Evolutionary conservation across 768 basidiomycete species (phyloP).

Genomic region (Cystobasidiopsis lactophilus): DNA sequence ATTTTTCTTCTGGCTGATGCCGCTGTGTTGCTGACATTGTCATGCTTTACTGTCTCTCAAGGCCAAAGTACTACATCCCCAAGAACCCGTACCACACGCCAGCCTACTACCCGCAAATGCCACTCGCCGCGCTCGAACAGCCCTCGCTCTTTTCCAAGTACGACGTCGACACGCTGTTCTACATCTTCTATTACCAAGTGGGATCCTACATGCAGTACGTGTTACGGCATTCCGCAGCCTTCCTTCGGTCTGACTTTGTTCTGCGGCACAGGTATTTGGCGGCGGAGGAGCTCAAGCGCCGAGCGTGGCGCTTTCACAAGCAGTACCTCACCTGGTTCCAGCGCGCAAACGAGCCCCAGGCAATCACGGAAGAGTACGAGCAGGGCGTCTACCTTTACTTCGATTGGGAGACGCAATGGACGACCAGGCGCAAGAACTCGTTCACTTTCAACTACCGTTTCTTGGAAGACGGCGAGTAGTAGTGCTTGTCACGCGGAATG

Average conservation of each 20-base stretch:
- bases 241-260: neutral
- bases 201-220: slow-evolving; percentile 94
- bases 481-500: too few relatives aligned
- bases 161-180: slow-evolving; percentile 93
- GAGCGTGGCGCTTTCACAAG: slow-evolving; percentile 97
- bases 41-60: slow-evolving; percentile 22
- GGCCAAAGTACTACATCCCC: slow-evolving; percentile 91
- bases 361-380: slow-evolving; percentile 97
- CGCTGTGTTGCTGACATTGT: neutral
- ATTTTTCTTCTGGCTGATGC: neutral
- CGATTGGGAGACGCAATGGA: neutral
- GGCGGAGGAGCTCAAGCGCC: slow-evolving; percentile 86
- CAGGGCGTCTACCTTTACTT: slow-evolving; percentile 58
- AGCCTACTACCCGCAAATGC: slow-evolving; percentile 77
- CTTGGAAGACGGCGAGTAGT: neutral
- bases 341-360: slow-evolving; percentile 87
- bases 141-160: slow-evolving; percentile 69
- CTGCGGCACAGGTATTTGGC: slow-evolving; percentile 50
- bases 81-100: slow-evolving; percentile 80
- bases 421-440: neutral
- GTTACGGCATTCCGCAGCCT: neutral
- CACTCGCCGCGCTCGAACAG: slow-evolving; percentile 55
- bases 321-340: slow-evolving; percentile 99
- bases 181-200: slow-evolving; percentile 92
- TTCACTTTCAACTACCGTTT: neutral